Base-by-base conservation (phyloP, 768 basidiomycete species). In the Paxillus ammoniavirescens region DNA sequence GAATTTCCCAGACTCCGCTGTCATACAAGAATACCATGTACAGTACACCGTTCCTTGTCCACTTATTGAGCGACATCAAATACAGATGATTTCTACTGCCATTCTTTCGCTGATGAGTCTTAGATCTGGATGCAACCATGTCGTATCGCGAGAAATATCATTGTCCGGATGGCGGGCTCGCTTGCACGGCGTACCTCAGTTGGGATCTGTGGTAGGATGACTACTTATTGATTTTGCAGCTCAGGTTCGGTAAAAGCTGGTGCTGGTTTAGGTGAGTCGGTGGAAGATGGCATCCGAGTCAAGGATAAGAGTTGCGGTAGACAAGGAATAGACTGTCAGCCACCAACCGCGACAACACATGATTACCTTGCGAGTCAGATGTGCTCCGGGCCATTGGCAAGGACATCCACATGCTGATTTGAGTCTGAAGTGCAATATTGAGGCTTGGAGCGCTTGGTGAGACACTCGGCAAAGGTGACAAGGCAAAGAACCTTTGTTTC, bases 151-250 rank as follows among this genome's bases (percentile, higher is more conserved):
- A 77, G 55, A 73, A 76, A 83, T 28, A 81, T 80, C 1, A 76
- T 84, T 31, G 71, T 83, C 2, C 82, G 82, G 21, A 75, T 83
- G 64, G 75, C 52, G 81, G 82, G 8, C 63, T 84, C 13, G 71
- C 76, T 2, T 77, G 75, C 55, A 81, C 82, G 2, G 69, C 76
- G 44, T 76, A 69, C 31, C 71, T 84, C 28, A 47, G 60, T 3
- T 3, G 10, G 31, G 31, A 26, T 26, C 26, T 26, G 26, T 26
- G 26, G 26, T 4, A 6, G 26, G 26, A 26, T 26, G 31, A 8
- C 31, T 31, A 31, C 31, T 31, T 10, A 9, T 10, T 31, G 7
- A 31, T 15, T 37, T 30, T 50, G 1, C 59, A 82, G 80, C 59
- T 73, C 14, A 70, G 72, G 47, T 82, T 80, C 53, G 75, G 71